Evolutionary conservation across 805 yeast species (phyloP).

Genomic region (Hanseniaspora lindneri): DNA sequence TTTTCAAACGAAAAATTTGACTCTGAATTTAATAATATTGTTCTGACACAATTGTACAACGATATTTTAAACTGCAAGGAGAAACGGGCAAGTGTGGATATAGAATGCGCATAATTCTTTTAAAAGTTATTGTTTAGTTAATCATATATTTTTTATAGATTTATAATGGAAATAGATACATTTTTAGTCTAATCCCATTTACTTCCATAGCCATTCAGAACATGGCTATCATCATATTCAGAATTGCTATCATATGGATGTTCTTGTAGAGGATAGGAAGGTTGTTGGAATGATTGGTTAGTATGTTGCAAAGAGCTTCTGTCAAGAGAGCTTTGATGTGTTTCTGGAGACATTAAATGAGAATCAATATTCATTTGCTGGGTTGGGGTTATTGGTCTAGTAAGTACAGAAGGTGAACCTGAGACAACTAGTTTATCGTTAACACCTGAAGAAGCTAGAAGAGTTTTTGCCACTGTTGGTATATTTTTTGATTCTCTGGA

Average conservation of each 20-base stretch:
- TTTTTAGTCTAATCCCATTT: conserved; percentile 10
- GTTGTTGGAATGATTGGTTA: neutral
- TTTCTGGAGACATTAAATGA: conserved; percentile 1
- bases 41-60: conserved; percentile 15
- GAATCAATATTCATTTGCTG: conserved; percentile 1
- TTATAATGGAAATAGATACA: no score
- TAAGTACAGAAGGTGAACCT: conserved; percentile 1
- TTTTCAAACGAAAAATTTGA: conserved; percentile 55
- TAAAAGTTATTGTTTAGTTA: no score
- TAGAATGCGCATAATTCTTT: conserved; percentile 11
- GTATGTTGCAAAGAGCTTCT: neutral
- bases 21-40: conserved; percentile 37
- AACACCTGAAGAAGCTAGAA: neutral
- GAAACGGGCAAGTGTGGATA: conserved; percentile 5
- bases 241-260: conserved; percentile 14
- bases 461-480: neutral
- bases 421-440: neutral
- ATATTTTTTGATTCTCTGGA: conserved; percentile 5
- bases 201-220: conserved; percentile 6
- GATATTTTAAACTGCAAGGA: conserved; percentile 1
- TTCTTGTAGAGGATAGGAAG: neutral
- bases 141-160: neutral
- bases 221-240: conserved; percentile 12
- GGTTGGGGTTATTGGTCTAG: conserved; percentile 8
- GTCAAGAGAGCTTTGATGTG: neutral